Evolutionary conservation across 192 early-diverging fungal genomes (phyloP).

Genomic region (Phycomyces nitens): DNA sequence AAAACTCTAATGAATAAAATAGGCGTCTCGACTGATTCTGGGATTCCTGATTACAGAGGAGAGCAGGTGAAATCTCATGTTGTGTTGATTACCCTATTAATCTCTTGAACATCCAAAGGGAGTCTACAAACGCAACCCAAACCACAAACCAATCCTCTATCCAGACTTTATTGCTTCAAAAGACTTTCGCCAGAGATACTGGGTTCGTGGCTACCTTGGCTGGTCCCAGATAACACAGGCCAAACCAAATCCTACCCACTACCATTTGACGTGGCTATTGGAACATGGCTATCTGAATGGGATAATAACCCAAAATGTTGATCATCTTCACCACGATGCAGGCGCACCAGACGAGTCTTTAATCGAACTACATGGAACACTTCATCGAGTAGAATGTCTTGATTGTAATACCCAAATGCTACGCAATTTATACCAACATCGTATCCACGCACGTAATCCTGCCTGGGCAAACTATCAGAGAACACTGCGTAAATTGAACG

Average conservation of each 20-base stretch:
- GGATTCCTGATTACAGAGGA: slow-evolving; percentile 87
- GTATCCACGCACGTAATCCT: slow-evolving; percentile 68
- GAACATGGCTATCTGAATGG: slow-evolving; percentile 40
- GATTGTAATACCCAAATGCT: slow-evolving; percentile 52
- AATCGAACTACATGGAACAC: slow-evolving; percentile 85
- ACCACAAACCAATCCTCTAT: slow-evolving; percentile 83
- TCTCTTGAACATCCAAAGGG: too few relatives aligned
- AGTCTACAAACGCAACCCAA: slow-evolving; percentile 65
- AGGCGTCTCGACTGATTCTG: slow-evolving; percentile 62
- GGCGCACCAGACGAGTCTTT: slow-evolving; percentile 47
- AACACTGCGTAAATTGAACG: slow-evolving; percentile 32
- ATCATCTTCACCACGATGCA: slow-evolving; percentile 68
- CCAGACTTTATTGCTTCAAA: slow-evolving; percentile 63
- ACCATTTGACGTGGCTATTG: slow-evolving; percentile 48
- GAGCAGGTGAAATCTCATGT: slow-evolving; percentile 39
- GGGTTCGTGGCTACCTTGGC: slow-evolving; percentile 86
- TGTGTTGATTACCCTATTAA: neutral
- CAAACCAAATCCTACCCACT: slow-evolving; percentile 73
- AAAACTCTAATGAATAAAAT: slow-evolving; percentile 10
- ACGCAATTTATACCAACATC: slow-evolving; percentile 62
- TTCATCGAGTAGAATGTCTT: slow-evolving; percentile 72
- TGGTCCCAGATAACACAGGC: slow-evolving; percentile 66
- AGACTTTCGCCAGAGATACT: slow-evolving; percentile 76
- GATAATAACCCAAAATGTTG: slow-evolving; percentile 93
- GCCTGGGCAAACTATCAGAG: slow-evolving; percentile 34